A percentile compares a stretch with the other conserved stretches of the same genome.
phyloP scores from a whole-genome alignment of 2,329 filamentous ascomycete species.

The Sordariomycetes sp. region DNA sequence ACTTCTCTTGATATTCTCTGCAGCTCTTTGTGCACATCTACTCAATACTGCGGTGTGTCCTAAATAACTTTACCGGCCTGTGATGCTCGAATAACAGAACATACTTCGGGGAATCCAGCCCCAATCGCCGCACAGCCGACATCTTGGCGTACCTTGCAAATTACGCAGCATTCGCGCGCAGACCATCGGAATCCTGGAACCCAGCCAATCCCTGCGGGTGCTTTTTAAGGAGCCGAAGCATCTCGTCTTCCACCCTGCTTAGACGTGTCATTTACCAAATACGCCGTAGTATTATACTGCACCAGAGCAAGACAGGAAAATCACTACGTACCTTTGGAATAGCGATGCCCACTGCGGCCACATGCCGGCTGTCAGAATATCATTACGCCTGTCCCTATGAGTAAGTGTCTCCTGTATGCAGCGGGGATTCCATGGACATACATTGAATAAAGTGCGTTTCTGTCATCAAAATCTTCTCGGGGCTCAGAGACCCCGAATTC shows the following conservation, averaged over 20 bases:
- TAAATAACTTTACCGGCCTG: no score
- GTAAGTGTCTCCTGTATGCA: neutral
- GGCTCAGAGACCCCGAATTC: slow-evolving; percentile 13
- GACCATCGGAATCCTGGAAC: neutral
- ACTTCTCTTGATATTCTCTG: no score
- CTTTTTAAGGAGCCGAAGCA: neutral
- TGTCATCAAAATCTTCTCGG: slow-evolving; percentile 8
- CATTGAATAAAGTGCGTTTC: neutral
- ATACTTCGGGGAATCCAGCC: no score
- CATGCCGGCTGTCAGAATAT: slow-evolving; percentile 1
- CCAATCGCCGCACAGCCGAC: neutral
- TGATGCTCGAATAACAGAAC: no score
- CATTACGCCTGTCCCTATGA: neutral
- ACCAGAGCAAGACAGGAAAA: neutral
- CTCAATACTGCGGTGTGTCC: no score
- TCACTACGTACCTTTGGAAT: slow-evolving; percentile 4
- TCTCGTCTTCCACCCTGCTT: neutral
- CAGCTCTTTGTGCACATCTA: no score
- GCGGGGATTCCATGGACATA: neutral
- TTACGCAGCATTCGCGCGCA: neutral
- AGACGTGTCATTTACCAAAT: neutral
- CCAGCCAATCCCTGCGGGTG: neutral
- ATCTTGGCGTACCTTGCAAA: neutral
- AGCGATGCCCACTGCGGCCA: slow-evolving; percentile 5
- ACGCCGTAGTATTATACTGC: neutral